phyloP scores from a whole-genome alignment of 495 filamentous ascomycete genomes.

The Letharia columbiana region DNA sequence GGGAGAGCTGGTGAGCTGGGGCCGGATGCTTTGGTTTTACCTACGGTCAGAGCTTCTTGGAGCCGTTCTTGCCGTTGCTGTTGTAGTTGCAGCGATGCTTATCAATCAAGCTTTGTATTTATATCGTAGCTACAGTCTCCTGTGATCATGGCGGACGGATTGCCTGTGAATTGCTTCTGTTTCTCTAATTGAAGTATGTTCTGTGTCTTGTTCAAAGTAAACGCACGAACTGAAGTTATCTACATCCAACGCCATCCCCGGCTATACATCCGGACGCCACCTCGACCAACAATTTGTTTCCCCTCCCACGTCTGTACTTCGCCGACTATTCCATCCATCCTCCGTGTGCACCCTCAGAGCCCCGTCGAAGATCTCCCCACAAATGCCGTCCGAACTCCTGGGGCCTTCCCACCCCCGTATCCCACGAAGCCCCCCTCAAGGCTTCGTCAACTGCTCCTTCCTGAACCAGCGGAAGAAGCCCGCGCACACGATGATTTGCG shows the following conservation, averaged over 20 bases:
- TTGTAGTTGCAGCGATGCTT: background rate
- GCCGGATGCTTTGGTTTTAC: background rate
- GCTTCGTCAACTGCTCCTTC: constrained; percentile 58
- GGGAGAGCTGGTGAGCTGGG: constrained; percentile 62
- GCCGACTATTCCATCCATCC: background rate
- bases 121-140: background rate
- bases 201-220: no score
- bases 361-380: background rate
- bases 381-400: background rate
- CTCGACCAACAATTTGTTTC: background rate
- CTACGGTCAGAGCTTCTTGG: background rate
- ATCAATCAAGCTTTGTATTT: background rate
- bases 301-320: background rate
- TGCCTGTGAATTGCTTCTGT: background rate
- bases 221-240: background rate
- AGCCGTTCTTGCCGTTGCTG: background rate
- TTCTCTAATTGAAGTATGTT: background rate
- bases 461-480: constrained; percentile 56
- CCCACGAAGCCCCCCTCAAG: constrained; percentile 27
- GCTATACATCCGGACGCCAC: background rate
- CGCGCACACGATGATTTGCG: constrained; percentile 54
- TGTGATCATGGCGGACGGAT: background rate
- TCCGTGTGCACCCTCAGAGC: background rate
- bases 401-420: background rate
- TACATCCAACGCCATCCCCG: background rate